Conservation (phyloP, 2,329 filamentous ascomycete genomes). For the Penicillium sp. region DNA sequence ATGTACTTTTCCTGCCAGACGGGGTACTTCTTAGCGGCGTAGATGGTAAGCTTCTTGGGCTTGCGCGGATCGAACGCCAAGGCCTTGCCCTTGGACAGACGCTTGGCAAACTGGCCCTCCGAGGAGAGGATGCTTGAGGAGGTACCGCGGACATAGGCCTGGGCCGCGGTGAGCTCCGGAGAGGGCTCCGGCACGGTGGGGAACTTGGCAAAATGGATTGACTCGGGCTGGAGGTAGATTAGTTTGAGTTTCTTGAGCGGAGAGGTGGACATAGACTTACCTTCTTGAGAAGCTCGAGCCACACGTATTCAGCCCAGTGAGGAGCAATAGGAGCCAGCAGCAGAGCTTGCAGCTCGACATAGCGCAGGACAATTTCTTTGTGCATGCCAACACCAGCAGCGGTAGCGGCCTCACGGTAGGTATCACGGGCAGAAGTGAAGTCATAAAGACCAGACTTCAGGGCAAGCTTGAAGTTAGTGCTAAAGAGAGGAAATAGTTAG, state of each 20-base stretch:
- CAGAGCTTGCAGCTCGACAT: slow-evolving; percentile 81
- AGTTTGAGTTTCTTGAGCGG: slow-evolving; percentile 1
- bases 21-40: slow-evolving; percentile 74
- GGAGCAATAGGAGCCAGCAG: slow-evolving; percentile 81
- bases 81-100: slow-evolving; percentile 88
- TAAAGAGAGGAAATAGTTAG: slow-evolving; percentile 28
- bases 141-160: slow-evolving; percentile 74
- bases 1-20: slow-evolving; percentile 91
- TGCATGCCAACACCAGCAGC: slow-evolving; percentile 83
- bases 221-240: slow-evolving; percentile 51
- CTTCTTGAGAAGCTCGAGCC: slow-evolving; percentile 83
- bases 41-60: slow-evolving; percentile 88
- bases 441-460: slow-evolving; percentile 86
- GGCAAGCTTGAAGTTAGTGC: slow-evolving; percentile 79
- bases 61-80: slow-evolving; percentile 83
- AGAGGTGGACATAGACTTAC: slow-evolving; percentile 22
- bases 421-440: slow-evolving; percentile 81
- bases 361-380: slow-evolving; percentile 71
- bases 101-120: slow-evolving; percentile 72
- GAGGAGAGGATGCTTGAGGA: slow-evolving; percentile 79
- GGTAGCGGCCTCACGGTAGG: slow-evolving; percentile 79
- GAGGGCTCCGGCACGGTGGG: slow-evolving; percentile 66
- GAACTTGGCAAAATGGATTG: slow-evolving; percentile 76
- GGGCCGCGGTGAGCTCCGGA: slow-evolving; percentile 68
- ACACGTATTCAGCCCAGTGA: slow-evolving; percentile 93